A percentile compares a stretch with the other conserved stretches of the same genome.
Conservation (phyloP, 305 asterid species). For the Nicotiana rustica region DNA sequence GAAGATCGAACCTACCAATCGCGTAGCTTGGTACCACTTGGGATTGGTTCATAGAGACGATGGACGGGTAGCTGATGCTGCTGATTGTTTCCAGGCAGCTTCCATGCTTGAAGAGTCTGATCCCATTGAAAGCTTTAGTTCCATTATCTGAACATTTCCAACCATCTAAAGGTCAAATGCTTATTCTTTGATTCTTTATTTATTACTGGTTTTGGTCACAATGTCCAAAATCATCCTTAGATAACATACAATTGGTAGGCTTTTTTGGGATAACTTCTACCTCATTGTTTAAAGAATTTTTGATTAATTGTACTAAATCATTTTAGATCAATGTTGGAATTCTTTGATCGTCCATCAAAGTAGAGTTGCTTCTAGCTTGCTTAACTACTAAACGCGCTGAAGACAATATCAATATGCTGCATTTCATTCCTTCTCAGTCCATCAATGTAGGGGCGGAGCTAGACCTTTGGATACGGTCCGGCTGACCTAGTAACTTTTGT, state of each 20-base stretch:
- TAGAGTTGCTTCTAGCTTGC: too few species aligned
- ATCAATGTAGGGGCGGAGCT: too few species aligned
- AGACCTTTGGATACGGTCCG: too few species aligned
- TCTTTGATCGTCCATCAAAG: too few species aligned
- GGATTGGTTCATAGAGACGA: conserved; percentile 86
- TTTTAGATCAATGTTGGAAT: too few species aligned
- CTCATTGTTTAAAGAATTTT: background rate
- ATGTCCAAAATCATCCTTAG: conserved; percentile 25
- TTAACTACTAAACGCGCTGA: too few species aligned
- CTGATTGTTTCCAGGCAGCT: conserved; percentile 98
- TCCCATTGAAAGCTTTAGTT: conserved; percentile 83
- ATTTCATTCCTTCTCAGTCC: too few species aligned
- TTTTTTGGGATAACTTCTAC: background rate
- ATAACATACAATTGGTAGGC: background rate
- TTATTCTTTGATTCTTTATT: conserved; percentile 39
- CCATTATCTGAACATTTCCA: conserved; percentile 54
- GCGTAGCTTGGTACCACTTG: conserved; percentile 84
- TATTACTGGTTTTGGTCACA: conserved; percentile 14
- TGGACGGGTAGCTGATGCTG: conserved; percentile 87
- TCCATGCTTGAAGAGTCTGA: conserved; percentile 90
- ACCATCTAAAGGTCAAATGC: background rate
- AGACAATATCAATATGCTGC: too few species aligned
- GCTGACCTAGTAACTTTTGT: too few species aligned
- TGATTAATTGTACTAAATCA: background rate
- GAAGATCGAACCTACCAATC: conserved; percentile 82